Conservation (phyloP, 192 early-diverging fungal species). For the Entophlyctis luteolus region DNA sequence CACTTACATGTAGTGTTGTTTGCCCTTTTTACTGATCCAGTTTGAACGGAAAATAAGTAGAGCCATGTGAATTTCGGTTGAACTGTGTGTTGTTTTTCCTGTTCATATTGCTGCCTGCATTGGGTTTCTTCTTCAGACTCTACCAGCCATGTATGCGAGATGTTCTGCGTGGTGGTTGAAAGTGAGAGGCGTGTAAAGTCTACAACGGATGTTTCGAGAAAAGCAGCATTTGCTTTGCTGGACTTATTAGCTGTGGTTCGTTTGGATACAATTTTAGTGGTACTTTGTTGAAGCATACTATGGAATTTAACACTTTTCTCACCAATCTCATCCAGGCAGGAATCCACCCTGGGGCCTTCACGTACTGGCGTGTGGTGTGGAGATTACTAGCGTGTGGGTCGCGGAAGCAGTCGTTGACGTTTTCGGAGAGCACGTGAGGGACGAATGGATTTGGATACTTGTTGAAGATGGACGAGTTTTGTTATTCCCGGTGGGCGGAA, state of each 20-base stretch:
- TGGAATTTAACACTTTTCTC: slow-evolving; percentile 13
- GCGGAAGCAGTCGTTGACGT: slow-evolving; percentile 85
- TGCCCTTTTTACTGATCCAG: too few species aligned
- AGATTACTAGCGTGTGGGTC: slow-evolving; percentile 72
- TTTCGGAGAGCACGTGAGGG: slow-evolving; percentile 83
- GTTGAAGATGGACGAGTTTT: slow-evolving; percentile 86
- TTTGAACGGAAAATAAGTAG: not conserved
- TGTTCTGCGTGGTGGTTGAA: slow-evolving; percentile 81
- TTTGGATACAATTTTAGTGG: too few species aligned
- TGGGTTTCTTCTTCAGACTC: slow-evolving; percentile 92
- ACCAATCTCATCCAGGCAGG: slow-evolving; percentile 79
- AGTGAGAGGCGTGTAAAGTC: too few species aligned
- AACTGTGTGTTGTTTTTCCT: too few species aligned
- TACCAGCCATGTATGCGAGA: slow-evolving; percentile 89
- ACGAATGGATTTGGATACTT: slow-evolving; percentile 99
- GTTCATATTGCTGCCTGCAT: too few species aligned
- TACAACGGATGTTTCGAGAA: too few species aligned
- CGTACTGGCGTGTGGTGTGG: slow-evolving; percentile 80
- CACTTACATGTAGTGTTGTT: too few species aligned
- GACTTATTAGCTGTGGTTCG: not conserved
- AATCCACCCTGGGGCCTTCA: slow-evolving; percentile 81
- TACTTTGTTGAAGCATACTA: too few species aligned
- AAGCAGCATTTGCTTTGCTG: too few species aligned
- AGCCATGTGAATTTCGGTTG: not conserved
- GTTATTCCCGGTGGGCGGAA: too few species aligned